Evolutionary conservation across 2,329 filamentous ascomycete species (phyloP).

Genomic region (Plectosphaerella sp.): DNA sequence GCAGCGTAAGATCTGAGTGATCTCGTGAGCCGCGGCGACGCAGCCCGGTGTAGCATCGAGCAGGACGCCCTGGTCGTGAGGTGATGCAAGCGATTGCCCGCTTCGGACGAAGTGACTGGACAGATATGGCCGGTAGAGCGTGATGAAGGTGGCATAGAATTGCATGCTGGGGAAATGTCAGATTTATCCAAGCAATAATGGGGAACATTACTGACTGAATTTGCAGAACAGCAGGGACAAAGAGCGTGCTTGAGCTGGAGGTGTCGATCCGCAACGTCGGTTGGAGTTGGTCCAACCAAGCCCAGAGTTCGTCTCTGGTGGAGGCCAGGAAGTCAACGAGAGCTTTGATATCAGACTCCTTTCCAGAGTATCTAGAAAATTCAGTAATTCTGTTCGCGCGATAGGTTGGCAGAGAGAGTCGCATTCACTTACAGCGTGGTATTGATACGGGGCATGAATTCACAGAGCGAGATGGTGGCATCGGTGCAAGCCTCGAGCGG

Average conservation of each 20-base stretch:
- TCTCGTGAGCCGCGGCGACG: conserved; percentile 14
- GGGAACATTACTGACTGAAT: conserved; percentile 13
- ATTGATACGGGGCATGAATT: conserved; percentile 17
- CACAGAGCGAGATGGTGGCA: conserved; percentile 4
- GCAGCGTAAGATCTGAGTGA: conserved; percentile 12
- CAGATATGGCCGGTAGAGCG: conserved; percentile 20
- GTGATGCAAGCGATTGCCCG: neutral
- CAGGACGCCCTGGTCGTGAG: neutral
- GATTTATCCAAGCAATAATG: neutral
- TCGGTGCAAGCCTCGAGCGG: neutral
- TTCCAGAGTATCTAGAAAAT: neutral
- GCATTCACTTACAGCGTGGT: conserved; percentile 15
- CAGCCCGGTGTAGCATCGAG: conserved; percentile 9
- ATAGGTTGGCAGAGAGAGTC: neutral
- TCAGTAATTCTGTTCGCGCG: neutral
- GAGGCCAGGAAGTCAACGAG: neutral
- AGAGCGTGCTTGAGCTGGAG: conserved; percentile 8
- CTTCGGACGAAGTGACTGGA: conserved; percentile 13
- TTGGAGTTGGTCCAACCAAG: conserved; percentile 15
- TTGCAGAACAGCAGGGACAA: conserved; percentile 18
- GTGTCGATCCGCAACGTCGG: conserved; percentile 13
- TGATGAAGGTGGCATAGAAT: conserved; percentile 19
- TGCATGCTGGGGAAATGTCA: conserved; percentile 15
- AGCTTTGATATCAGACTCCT: neutral
- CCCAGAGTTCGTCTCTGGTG: conserved; percentile 7